These are phyloP conservation scores for Metschnikowia santaceciliae DNA, from an alignment of 805 yeast genomes.

Conservation along the genomic window DNA sequence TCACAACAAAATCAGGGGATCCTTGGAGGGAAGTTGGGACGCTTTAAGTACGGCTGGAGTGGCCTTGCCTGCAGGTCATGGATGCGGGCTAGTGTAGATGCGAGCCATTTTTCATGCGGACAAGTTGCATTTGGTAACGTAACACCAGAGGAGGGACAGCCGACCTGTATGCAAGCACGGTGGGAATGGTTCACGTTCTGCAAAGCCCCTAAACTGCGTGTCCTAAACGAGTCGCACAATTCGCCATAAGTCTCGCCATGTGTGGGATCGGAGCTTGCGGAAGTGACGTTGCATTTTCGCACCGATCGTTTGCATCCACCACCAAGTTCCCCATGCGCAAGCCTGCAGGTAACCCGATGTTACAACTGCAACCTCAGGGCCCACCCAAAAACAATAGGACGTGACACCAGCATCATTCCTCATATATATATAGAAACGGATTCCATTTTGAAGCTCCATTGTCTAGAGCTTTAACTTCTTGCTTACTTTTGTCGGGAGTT, in stretches of 20 bases:
- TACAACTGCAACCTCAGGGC: constrained; percentile 10
- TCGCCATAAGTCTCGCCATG: too few relatives aligned
- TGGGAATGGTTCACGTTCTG: too few relatives aligned
- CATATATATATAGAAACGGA: neutral
- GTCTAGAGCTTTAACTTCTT: too few relatives aligned
- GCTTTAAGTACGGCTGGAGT: neutral
- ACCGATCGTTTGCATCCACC: neutral
- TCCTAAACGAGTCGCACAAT: too few relatives aligned
- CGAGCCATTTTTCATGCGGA: neutral
- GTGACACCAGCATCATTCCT: neutral
- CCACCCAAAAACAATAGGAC: neutral
- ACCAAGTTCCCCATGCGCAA: neutral
- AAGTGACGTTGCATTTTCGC: constrained; percentile 15
- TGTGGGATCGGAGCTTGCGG: neutral
- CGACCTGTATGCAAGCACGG: neutral
- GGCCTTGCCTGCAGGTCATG: neutral
- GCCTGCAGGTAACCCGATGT: constrained; percentile 1
- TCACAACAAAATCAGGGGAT: too few relatives aligned
- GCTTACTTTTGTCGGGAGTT: neutral
- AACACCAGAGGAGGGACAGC: neutral
- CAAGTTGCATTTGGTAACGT: neutral
- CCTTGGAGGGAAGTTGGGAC: neutral
- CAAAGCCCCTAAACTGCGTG: too few relatives aligned
- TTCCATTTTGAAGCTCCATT: neutral
- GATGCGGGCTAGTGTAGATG: neutral